These are phyloP conservation scores for Pancytospora epiphaga DNA, from an alignment of 371 early-diverging fungal species.

Conservation along the genomic window DNA sequence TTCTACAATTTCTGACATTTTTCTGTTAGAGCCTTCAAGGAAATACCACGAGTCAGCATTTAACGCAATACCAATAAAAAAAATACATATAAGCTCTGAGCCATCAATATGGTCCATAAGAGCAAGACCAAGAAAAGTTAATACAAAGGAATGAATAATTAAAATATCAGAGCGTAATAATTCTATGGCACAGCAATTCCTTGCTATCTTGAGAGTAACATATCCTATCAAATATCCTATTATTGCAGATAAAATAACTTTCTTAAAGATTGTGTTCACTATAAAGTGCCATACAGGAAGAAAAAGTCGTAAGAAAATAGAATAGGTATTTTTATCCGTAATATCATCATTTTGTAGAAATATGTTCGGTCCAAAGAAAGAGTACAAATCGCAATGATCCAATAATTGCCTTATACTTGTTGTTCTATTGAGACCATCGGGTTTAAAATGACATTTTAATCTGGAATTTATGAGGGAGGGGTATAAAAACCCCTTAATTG, in stretches of 20 bases:
- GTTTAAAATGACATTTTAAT: no score
- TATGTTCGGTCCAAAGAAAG: not conserved
- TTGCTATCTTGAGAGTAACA: conserved; percentile 64
- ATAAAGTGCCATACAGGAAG: conserved; percentile 35
- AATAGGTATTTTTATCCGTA: not conserved
- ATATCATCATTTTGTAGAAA: no score
- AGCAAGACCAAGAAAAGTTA: conserved; percentile 72
- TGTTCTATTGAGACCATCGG: no score
- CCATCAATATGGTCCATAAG: conserved; percentile 67
- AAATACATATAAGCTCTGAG: conserved; percentile 77
- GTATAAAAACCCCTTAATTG: not conserved
- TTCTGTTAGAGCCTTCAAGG: conserved; percentile 70
- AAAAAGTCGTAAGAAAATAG: not conserved
- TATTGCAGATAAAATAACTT: conserved; percentile 65
- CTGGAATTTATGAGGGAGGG: not conserved
- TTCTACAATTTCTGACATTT: conserved; percentile 78
- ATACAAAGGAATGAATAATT: conserved; percentile 69
- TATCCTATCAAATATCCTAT: conserved; percentile 72
- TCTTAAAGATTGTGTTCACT: conserved; percentile 37
- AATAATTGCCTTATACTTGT: no score
- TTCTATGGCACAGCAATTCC: conserved; percentile 65
- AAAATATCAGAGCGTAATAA: conserved; percentile 78
- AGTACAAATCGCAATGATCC: no score
- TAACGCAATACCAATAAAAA: conserved; percentile 74
- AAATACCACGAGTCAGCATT: conserved; percentile 74